Base-by-base conservation (phyloP, 2,329 filamentous ascomycete genomes). In the Thielaviopsis euricoi region DNA sequence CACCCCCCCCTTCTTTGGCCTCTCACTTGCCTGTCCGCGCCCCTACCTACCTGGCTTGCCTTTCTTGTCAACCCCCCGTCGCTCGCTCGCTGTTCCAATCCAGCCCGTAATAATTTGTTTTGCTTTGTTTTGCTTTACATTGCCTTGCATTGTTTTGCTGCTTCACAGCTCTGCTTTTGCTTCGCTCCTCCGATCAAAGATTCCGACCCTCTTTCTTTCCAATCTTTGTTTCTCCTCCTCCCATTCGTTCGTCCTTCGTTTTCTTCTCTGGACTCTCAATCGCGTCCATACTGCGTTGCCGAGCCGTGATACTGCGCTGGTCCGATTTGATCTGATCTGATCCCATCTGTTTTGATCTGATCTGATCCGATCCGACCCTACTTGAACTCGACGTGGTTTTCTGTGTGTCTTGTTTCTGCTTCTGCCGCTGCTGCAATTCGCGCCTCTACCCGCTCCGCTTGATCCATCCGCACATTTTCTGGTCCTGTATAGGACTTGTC, bases 401-500 rank as follows among this genome's bases (percentile, higher is more conserved):
- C 26, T 21, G 0, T 52, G n/a, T 25, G 19, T 52, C 22, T 21
- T 26, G 26, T 25, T 6, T 43, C 33, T 57, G 26, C 21, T 33
- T 57, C 29, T 57, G 51, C 15, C n/a, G n/a, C 25, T 57, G 17
- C 50, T 52, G 21, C 22, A 21, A 22, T 10, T 26, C 19, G 22
- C 40, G 22, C 21, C 22, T 46, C 22, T 25, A 33, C 15, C n/a
- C 53, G 17, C n/a, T 37, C 33, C 23, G 23, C 40, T 46, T 21
- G 53, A 25, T 21, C 19, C 21, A 23, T 23, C 49, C 21, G n/a
- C 19, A 10, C 9, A 12, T 25, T 33, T 33, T 52, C 50, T 57
- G 37, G 55, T 52, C 55, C 55, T 46, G 12, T 49, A 22, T 49
- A 22, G 61, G 57, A 43, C 49, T 51, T 50, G 19, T 40, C 59